Conservation (phyloP, 2,329 filamentous ascomycete genomes). For the Colletotrichum magnum region DNA sequence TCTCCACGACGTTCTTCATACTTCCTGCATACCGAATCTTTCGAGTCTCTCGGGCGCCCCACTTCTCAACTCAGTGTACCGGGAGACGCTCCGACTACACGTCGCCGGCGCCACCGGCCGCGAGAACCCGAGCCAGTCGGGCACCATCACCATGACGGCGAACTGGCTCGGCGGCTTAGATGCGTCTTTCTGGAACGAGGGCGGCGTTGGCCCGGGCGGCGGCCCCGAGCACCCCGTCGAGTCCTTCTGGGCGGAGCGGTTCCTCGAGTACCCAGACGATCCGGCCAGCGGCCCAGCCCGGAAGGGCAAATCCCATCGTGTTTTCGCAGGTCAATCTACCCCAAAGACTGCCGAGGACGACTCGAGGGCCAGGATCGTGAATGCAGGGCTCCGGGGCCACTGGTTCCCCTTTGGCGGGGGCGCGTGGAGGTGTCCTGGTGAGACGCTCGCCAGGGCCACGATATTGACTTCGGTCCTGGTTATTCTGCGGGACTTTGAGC, state of each 20-base stretch:
- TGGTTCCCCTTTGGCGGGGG: constrained; percentile 36
- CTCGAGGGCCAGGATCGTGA: constrained; percentile 7
- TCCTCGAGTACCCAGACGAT: constrained; percentile 40
- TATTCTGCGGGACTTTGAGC: constrained; percentile 15
- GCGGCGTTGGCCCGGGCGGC: background rate
- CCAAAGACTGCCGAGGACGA: constrained; percentile 2
- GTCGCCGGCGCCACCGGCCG: constrained; percentile 25
- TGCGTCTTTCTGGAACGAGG: constrained; percentile 25
- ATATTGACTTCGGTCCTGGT: constrained; percentile 12
- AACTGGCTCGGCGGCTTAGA: constrained; percentile 33
- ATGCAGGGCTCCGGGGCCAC: constrained; percentile 13
- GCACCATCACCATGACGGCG: constrained; percentile 7
- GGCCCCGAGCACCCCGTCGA: constrained; percentile 17
- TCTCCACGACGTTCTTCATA: background rate
- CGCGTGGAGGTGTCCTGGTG: constrained; percentile 34
- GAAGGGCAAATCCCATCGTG: background rate
- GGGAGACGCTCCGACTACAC: constrained; percentile 27
- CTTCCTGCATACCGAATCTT: background rate
- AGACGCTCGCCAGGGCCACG: constrained; percentile 27
- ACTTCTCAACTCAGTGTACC: constrained; percentile 33
- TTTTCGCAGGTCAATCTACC: too few relatives aligned
- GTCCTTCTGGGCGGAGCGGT: constrained; percentile 42
- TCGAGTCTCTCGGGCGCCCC: background rate
- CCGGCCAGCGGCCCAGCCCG: constrained; percentile 39
- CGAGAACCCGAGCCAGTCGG: background rate